Percentiles rank a stretch among this genome's conserved stretches.
Evolutionary conservation across 306 rosid genomes (phyloP).

Genomic region (Vigna unguiculata): DNA sequence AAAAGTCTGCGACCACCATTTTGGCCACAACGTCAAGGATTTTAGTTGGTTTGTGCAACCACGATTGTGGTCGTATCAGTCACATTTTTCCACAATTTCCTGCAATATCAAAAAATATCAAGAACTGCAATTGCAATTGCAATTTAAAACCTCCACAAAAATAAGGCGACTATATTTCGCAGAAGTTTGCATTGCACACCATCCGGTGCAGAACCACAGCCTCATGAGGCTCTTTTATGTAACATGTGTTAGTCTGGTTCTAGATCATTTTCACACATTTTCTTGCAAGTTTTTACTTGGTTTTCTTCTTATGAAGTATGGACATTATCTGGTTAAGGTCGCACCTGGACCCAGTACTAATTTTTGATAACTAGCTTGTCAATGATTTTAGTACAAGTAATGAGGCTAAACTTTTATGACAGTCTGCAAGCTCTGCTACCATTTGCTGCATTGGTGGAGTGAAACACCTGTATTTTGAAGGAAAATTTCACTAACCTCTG

Average conservation of each 20-base stretch:
- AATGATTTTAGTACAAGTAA: not conserved
- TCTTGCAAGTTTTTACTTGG: not conserved
- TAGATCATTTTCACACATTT: not conserved
- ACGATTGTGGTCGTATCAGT: not conserved
- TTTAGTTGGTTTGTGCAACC: not conserved
- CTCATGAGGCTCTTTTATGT: not conserved
- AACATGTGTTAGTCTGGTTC: not conserved
- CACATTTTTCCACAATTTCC: not conserved
- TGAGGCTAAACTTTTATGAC: not conserved
- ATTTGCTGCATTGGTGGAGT: not conserved
- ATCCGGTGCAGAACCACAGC: not conserved
- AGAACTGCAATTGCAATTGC: not conserved
- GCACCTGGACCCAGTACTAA: not conserved
- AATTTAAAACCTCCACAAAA: not conserved
- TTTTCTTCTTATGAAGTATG: not conserved
- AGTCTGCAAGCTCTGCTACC: not conserved
- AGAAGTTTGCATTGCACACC: constrained; percentile 1
- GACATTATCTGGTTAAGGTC: not conserved
- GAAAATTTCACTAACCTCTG: not conserved
- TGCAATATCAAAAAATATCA: not conserved
- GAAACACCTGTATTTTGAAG: not conserved
- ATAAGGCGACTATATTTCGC: not conserved
- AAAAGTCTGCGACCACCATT: not conserved
- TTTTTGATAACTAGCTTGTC: not conserved
- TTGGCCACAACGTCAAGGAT: not conserved